phyloP scores from a whole-genome alignment of 2,329 filamentous ascomycete genomes.

The Colletotrichum graminicola region DNA sequence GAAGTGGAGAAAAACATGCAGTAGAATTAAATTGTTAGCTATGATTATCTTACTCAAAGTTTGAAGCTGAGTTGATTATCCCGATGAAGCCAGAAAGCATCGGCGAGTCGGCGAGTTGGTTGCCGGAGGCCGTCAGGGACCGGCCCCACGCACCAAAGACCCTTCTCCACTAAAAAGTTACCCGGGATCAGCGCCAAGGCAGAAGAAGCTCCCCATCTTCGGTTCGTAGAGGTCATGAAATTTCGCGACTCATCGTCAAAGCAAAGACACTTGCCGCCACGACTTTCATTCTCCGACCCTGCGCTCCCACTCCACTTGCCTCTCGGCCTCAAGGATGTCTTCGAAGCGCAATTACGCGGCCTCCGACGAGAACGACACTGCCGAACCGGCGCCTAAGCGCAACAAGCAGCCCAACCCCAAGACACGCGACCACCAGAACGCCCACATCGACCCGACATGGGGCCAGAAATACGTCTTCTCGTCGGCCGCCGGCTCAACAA shows the following conservation, averaged over 20 bases:
- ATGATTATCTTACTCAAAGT: accelerated
- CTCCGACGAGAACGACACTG: constrained; percentile 47
- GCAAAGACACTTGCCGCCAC: neutral
- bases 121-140: neutral
- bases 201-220: constrained; percentile 12
- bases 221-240: constrained; percentile 11
- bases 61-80: neutral
- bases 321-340: constrained; percentile 47
- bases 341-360: constrained; percentile 52
- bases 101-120: neutral
- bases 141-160: constrained; percentile 4
- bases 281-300: neutral
- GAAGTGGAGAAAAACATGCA: accelerated
- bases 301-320: neutral
- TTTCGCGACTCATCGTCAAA: constrained; percentile 11
- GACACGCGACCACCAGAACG: constrained; percentile 57
- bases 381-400: constrained; percentile 44
- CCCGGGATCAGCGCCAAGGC: constrained; percentile 4
- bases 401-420: constrained; percentile 48
- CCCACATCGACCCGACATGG: constrained; percentile 71
- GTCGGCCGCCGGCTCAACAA: constrained; percentile 64
- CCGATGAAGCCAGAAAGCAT: neutral
- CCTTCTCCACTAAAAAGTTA: constrained; percentile 25
- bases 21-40: neutral
- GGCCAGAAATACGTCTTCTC: constrained; percentile 81